Conservation (phyloP, 345 rosid genomes). For the Cardamine occulta region DNA sequence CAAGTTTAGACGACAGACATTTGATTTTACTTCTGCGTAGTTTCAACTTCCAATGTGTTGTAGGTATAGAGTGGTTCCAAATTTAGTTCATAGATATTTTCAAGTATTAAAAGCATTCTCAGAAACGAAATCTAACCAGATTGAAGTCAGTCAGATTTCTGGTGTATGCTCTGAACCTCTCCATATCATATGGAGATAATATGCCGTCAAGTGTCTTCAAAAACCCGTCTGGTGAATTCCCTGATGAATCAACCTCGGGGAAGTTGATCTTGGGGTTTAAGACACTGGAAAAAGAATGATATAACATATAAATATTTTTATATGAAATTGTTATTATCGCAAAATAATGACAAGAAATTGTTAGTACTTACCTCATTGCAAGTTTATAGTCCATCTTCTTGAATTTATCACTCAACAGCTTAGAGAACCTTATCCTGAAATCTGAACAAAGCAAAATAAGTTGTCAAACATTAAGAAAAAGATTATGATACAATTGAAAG, state of each 20-base stretch:
- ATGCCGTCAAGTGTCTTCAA: slow-evolving; percentile 54
- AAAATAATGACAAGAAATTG: slow-evolving; percentile 20
- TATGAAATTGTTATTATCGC: not conserved
- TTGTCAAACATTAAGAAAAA: slow-evolving; percentile 25
- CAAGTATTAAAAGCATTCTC: not conserved
- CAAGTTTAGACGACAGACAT: not conserved
- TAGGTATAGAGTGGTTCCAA: not conserved
- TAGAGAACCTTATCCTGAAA: slow-evolving; percentile 71
- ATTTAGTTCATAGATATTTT: slow-evolving; percentile 9
- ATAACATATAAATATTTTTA: not conserved
- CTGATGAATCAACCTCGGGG: slow-evolving; percentile 43
- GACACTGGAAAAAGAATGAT: slow-evolving; percentile 55
- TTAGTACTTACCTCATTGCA: slow-evolving; percentile 75
- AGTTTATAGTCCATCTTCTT: slow-evolving; percentile 84
- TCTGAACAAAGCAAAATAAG: slow-evolving; percentile 50
- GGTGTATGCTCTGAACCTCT: slow-evolving; percentile 69
- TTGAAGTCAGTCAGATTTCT: slow-evolving; percentile 69
- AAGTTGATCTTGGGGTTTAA: slow-evolving; percentile 85
- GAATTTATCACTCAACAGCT: slow-evolving; percentile 62
- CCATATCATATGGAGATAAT: slow-evolving; percentile 69
- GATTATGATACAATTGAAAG: slow-evolving; percentile 4
- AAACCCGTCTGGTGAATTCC: slow-evolving; percentile 52
- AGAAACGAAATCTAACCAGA: slow-evolving; percentile 53
- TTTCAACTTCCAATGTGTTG: not conserved
- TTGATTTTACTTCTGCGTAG: not conserved